phyloP scores from a whole-genome alignment of 1,284 basidiomycete genomes.

The Microbotryum lychnidis-dioicae region DNA sequence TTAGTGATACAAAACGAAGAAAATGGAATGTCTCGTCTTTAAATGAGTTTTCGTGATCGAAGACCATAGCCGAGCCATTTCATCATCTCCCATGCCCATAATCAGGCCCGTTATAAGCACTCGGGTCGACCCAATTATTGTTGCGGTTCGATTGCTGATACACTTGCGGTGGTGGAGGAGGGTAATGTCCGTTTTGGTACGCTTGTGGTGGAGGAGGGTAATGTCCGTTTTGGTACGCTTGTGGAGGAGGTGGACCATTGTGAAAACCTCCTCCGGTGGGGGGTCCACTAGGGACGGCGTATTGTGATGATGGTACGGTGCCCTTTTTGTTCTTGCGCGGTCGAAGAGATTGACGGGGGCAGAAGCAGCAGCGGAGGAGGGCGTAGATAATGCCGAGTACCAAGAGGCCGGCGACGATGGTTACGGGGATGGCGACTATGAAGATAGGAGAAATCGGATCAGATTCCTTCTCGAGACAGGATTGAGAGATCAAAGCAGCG shows the following conservation, averaged over 20 bases:
- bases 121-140: slow-evolving; percentile 3
- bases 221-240: slow-evolving; percentile 9
- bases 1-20: too few species aligned
- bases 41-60: too few species aligned
- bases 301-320: too few species aligned
- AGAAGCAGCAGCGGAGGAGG: slow-evolving; percentile 37
- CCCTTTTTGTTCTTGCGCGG: background rate
- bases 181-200: slow-evolving; percentile 15
- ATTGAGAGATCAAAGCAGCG: background rate
- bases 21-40: too few species aligned
- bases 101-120: slow-evolving; percentile 38
- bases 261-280: background rate
- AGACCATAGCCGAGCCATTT: too few species aligned
- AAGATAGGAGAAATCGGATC: background rate
- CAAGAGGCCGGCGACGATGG: slow-evolving; percentile 59
- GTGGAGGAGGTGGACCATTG: background rate
- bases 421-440: slow-evolving; percentile 47
- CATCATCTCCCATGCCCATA: slow-evolving; percentile 26
- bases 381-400: slow-evolving; percentile 40
- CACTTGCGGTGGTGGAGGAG: slow-evolving; percentile 11
- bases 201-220: slow-evolving; percentile 10
- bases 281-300: too few species aligned
- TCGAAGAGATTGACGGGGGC: background rate
- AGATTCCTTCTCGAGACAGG: slow-evolving; percentile 53
- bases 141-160: slow-evolving; percentile 7